Percentiles rank a stretch among this genome's conserved stretches.
These are phyloP conservation scores for Blepharisma japonicum DNA, from an alignment of 73 alveolate genomes.

Conservation along the genomic window DNA sequence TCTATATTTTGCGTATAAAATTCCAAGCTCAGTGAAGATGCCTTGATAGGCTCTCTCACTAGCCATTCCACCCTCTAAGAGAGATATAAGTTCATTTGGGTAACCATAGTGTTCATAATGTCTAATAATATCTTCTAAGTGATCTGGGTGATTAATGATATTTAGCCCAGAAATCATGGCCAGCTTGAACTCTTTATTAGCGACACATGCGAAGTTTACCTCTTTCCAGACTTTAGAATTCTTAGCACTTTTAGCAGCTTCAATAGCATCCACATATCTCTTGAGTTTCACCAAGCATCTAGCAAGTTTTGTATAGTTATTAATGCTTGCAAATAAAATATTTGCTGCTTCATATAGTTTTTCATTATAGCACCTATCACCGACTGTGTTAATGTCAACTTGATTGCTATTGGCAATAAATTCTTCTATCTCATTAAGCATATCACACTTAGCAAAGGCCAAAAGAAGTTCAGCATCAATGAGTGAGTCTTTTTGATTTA, in stretches of 20 bases:
- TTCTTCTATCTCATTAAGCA: constrained; percentile 88
- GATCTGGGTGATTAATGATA: constrained; percentile 94
- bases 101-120: constrained; percentile 96
- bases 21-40: constrained; percentile 96
- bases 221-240: constrained; percentile 98
- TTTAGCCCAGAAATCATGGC: constrained; percentile 95
- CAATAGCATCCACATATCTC: constrained; percentile 90
- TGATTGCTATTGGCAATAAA: constrained; percentile 85
- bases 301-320: constrained; percentile 94
- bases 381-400: constrained; percentile 88
- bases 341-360: constrained; percentile 94
- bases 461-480: constrained; percentile 90
- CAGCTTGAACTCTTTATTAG: constrained; percentile 93
- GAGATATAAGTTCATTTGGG: constrained; percentile 85
- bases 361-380: constrained; percentile 95
- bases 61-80: constrained; percentile 89
- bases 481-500: constrained; percentile 70
- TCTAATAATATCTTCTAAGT: constrained; percentile 89
- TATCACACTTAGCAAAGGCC: constrained; percentile 92
- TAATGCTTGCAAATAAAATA: constrained; percentile 81
- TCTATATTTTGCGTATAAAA: constrained; percentile 89
- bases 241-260: constrained; percentile 97
- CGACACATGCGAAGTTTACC: constrained; percentile 97
- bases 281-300: constrained; percentile 86
- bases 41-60: constrained; percentile 93